Base-by-base conservation (phyloP, 1,139 yeast genomes). In the Suhomyces bolitotheri region DNA sequence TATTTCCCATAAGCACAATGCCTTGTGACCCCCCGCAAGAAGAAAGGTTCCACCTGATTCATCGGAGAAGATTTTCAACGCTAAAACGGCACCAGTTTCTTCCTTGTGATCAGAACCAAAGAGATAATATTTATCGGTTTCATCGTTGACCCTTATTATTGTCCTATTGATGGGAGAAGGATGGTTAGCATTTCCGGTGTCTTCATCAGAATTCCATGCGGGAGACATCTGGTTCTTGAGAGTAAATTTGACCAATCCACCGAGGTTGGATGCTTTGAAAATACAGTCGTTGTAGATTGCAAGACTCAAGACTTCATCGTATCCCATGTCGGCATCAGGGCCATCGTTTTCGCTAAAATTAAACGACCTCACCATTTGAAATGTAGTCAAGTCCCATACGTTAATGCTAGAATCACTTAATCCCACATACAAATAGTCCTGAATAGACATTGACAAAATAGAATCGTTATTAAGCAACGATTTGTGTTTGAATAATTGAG, bases 301-400 rank as follows among this genome's bases (percentile, higher is more conserved):
- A 22, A 66, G 46, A 34, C 69, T 59, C 11, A 64, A 51, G 4
- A 64, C 65, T 33, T 63, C 71, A 36, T 63, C 64, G 31, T 53
- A 53, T 10, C 22, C 30, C 7, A 20, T 20, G 11, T 16, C 29
- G 22, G 27, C 8, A 7, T 13, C 13, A 14, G 19, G 34, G 16
- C 25, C 31, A 16, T 34, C 42, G 6, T 39, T 34, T 11, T 39
- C 40, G 27, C 64, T 62, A 19, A 82, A 70, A 31, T 70, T 68
- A 50, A 78, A 66, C 0, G 82, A 70, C 33, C 85, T 68, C 22
- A 88, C 72, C 41, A 83, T 66, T 55, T 89, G 96, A 33, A 73
- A 72, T 0, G 96, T 88, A 35, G 81, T 77, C 35, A 89, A 64
- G 51, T 90, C 97, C 92, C 95, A 87, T 7, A 86, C 80, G 41